These are phyloP conservation scores for Uronychia setigera DNA, from an alignment of 73 alveolate genomes.

Conservation along the genomic window DNA sequence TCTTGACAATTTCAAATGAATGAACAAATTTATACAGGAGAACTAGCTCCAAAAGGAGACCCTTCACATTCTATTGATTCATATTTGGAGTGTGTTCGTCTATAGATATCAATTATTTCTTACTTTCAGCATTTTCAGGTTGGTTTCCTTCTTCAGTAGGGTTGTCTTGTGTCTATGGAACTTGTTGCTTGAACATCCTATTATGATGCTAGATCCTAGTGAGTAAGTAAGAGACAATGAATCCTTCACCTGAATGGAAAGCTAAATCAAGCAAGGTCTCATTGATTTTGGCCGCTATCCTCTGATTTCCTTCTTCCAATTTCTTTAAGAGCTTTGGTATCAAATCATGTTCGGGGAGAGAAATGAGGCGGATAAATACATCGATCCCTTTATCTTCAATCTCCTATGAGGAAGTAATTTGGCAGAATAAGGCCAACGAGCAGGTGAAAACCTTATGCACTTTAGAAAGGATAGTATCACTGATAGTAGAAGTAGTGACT, in stretches of 20 bases:
- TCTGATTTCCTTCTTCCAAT: constrained; percentile 62
- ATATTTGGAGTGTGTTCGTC: not conserved
- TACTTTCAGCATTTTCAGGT: not conserved
- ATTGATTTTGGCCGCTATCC: constrained; percentile 48
- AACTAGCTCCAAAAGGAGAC: constrained; percentile 36
- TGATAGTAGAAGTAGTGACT: constrained; percentile 5
- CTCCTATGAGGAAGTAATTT: constrained; percentile 1
- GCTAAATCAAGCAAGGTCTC: constrained; percentile 54
- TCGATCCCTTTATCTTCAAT: constrained; percentile 34
- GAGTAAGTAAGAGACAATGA: constrained; percentile 38
- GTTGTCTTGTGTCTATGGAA: constrained; percentile 12
- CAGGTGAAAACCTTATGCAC: constrained; percentile 22
- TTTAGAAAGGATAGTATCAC: constrained; percentile 5
- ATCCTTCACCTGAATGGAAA: constrained; percentile 74
- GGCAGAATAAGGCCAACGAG: constrained; percentile 8
- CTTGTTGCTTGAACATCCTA: not conserved
- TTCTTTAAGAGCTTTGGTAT: constrained; percentile 42
- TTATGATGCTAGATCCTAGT: constrained; percentile 41
- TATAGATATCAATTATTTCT: not conserved
- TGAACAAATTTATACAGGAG: constrained; percentile 52
- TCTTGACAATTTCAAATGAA: constrained; percentile 41
- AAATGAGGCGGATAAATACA: constrained; percentile 12
- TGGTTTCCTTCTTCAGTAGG: not conserved
- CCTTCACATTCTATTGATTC: constrained; percentile 28
- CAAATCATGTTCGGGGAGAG: constrained; percentile 2